Base-by-base conservation (phyloP, 768 basidiomycete species). In the Kwoniella sp. region DNA sequence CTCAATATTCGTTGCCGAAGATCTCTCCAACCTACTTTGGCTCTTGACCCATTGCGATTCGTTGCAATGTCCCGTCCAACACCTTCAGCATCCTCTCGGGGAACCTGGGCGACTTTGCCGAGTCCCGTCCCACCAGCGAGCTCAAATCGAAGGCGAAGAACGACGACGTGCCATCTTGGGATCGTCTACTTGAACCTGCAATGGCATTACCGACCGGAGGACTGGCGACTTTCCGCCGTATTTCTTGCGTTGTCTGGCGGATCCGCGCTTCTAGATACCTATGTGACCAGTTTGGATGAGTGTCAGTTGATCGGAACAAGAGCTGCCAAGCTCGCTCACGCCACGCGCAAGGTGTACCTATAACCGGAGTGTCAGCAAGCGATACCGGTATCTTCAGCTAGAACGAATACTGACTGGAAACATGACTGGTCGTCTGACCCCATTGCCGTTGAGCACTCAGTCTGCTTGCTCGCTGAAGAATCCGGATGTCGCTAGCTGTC, bases 81-180 rank as follows among this genome's bases (percentile, higher is more conserved):
- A 88, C 85, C 76, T 91, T 96, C 50, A 96, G 71, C 53, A 95
- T 77, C 75, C 90, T 91, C 76, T 96, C 90, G 0, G 93, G 92
- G 73, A 92, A 96, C 70, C 88, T 89, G 69, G 88, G 86, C 55
- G 83, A 86, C 77, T 87, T 89, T 47, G 48, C 44, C 11, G 58
- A 59, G 14, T 61, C 60, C 28, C 63, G 28, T 2, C 61, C 60
- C 37, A 65, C 49, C 6, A 69, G 37, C 2, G 55, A 55, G 0
- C 50, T 47, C 0, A 69, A 43, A 36, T 69, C 67, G 29, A 65
- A 60, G 3, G 67, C 47, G 42, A 64, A 60, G 40, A 64, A 59
- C 2, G 55, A 60, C 12, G 25, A 27, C 6, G 46, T 22, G n/a
- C 51, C 57, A 41, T 62, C 47, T n/a, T 58, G 39, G 4, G 53